Percentiles rank a stretch among this genome's conserved stretches.
Evolutionary conservation across 208 protist genomes (phyloP).

Genomic region (Kentomonas sorsogonicus): DNA sequence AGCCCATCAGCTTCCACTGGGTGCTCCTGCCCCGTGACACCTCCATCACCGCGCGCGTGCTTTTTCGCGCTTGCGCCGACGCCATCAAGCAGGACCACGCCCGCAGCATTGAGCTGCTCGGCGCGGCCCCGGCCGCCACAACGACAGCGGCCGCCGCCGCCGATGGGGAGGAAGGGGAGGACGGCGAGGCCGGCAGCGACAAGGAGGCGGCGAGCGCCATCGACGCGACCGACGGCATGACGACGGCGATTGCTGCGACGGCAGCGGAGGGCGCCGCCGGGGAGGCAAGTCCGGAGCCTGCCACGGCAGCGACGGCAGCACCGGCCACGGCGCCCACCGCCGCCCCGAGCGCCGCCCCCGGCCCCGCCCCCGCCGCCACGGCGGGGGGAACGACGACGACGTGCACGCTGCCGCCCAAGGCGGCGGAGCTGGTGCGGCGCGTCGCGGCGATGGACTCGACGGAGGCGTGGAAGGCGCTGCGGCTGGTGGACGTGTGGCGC

Average conservation of each 20-base stretch:
- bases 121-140: neutral
- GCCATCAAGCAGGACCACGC: slow-evolving; percentile 54
- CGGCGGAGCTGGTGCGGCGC: slow-evolving; percentile 21
- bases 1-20: slow-evolving; percentile 71
- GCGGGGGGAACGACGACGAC: slow-evolving; percentile 15
- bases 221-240: neutral
- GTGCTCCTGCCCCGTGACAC: slow-evolving; percentile 66
- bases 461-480: slow-evolving; percentile 58
- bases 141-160: slow-evolving; percentile 3
- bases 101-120: neutral
- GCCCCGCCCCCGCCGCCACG: slow-evolving; percentile 4
- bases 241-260: no score
- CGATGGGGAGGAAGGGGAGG: no score
- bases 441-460: slow-evolving; percentile 32
- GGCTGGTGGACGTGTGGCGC: slow-evolving; percentile 83
- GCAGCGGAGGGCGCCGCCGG: no score
- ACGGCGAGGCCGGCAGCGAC: neutral
- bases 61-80: slow-evolving; percentile 61
- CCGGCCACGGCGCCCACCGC: neutral
- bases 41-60: slow-evolving; percentile 45
- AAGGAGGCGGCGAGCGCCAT: slow-evolving; percentile 4
- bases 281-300: no score
- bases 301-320: no score
- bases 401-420: neutral
- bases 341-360: neutral